Evolutionary conservation across 805 yeast genomes (phyloP).

Genomic region (Candida tibetensis): DNA sequence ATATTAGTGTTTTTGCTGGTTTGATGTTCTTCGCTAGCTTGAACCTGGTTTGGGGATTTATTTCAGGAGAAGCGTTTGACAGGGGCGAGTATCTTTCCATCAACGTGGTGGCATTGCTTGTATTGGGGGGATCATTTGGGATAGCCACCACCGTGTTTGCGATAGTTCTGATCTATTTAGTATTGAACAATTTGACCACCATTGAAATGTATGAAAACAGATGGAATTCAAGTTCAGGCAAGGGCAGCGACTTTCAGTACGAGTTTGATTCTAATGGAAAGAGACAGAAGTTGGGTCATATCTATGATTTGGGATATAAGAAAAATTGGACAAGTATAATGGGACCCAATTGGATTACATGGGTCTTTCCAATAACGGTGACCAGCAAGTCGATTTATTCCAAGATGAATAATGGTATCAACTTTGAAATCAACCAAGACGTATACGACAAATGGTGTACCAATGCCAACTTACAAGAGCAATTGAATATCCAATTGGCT

Average conservation of each 20-base stretch:
- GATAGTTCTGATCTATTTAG: conserved; percentile 55
- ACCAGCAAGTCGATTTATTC: conserved; percentile 18
- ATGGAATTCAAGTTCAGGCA: conserved; percentile 36
- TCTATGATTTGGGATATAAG: conserved; percentile 68
- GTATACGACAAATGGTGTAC: conserved; percentile 38
- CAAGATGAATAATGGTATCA: conserved; percentile 44
- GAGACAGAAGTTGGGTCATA: conserved; percentile 52
- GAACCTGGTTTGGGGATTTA: conserved; percentile 46
- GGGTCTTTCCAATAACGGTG: conserved; percentile 62
- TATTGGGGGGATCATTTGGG: conserved; percentile 56
- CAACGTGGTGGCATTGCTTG: conserved; percentile 57
- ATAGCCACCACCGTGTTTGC: conserved; percentile 47
- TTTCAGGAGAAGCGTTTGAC: conserved; percentile 38
- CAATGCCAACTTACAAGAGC: conserved; percentile 45
- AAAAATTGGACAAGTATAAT: conserved; percentile 67
- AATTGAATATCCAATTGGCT: conserved; percentile 41
- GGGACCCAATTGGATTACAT: conserved; percentile 65
- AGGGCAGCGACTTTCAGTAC: conserved; percentile 23
- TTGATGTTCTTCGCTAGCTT: conserved; percentile 41
- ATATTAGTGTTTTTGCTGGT: conserved; percentile 48
- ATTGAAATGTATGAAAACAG: conserved; percentile 66
- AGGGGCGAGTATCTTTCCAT: conserved; percentile 46
- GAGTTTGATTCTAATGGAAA: conserved; percentile 35
- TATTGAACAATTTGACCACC: conserved; percentile 70
- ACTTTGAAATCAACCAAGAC: conserved; percentile 46